These are phyloP conservation scores for Isoetes taiwanensis DNA, from an alignment of 75 land plant species.

Conservation along the genomic window DNA sequence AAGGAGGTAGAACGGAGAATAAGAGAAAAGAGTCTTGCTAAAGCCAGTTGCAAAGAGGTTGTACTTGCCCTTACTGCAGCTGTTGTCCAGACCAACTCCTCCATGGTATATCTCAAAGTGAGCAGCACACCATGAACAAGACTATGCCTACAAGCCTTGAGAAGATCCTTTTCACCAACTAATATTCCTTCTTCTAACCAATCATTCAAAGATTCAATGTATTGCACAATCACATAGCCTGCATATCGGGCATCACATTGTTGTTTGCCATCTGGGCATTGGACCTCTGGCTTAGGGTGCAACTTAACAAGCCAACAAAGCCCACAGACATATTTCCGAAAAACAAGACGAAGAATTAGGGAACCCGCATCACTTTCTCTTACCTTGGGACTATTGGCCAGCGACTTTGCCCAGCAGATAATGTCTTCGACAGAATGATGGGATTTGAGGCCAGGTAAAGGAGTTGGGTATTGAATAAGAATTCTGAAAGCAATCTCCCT, in stretches of 20 bases:
- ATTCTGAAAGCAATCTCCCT: slow-evolving; percentile 82
- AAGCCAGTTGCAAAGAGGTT: slow-evolving; percentile 32
- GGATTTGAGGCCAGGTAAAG: slow-evolving; percentile 74
- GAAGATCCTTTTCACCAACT: slow-evolving; percentile 75
- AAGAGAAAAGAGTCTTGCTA: slow-evolving; percentile 58
- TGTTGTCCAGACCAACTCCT: slow-evolving; percentile 87
- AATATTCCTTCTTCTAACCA: slow-evolving; percentile 62
- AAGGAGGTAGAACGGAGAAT: slow-evolving; percentile 70
- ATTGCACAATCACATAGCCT: slow-evolving; percentile 33
- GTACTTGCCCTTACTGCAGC: slow-evolving; percentile 30
- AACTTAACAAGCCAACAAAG: slow-evolving; percentile 61
- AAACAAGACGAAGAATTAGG: slow-evolving; percentile 61
- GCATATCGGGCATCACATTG: not conserved
- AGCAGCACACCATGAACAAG: slow-evolving; percentile 94
- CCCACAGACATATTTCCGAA: slow-evolving; percentile 81
- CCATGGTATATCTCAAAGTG: slow-evolving; percentile 77
- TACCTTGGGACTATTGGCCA: slow-evolving; percentile 88
- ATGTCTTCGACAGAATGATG: slow-evolving; percentile 32
- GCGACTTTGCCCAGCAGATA: slow-evolving; percentile 60
- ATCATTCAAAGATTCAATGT: slow-evolving; percentile 53
- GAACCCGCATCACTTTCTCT: slow-evolving; percentile 99
- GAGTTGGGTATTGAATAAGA: slow-evolving; percentile 66
- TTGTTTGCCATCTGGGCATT: not conserved
- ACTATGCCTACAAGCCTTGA: slow-evolving; percentile 76
- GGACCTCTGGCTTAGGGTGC: slow-evolving; percentile 17